Base-by-base conservation (phyloP, 164 flowering plant genomes). In the Sedum album region DNA sequence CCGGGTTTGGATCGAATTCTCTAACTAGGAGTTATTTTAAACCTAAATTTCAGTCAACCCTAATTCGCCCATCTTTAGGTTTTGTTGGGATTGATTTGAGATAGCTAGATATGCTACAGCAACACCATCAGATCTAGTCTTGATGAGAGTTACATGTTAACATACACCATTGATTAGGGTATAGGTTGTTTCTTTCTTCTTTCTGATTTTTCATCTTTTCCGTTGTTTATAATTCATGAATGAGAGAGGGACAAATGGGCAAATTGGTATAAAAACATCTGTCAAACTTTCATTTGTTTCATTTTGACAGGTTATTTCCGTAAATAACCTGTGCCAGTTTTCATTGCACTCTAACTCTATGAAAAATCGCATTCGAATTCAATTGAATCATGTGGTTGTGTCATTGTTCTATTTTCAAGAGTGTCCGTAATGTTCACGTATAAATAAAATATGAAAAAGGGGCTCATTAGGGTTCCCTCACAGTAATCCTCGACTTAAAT, bases 231-330 rank as follows among this genome's bases (percentile, higher is more conserved):
- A 73, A 55, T 36, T 66, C 67, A 35, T 15, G 72, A 65, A n/a
- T 66, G 26, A 63, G 42, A 63, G 42, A 36, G 31, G 25, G 66
- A 31, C 72, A 68, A 31, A 60, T 35, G 9, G 42, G 25, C n/a
- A 72, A 25, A 69, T 41, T 62, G 74, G 36, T 66, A 65, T 31
- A 49, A 31, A 5, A 53, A 70, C 73, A 70, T 79, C 75, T 83
- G 82, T 77, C 81, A 71, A 6, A 64, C 13, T 41, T 11, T 41
- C 46, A 41, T 78, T 74, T 71, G 79, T 66, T 51, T 68, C 73
- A 33, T 66, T 33, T 78, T 74, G 73, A 78, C 73, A 51, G 10
- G 25, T n/a, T 51, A 18, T 26, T 67, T 70, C 71, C 78, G 78
- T 72, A 66, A 70, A 53, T 60, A 66, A 72, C 25, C 69, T 31